Conservation (phyloP, 306 rosid species). For the Argentina anserina region DNA sequence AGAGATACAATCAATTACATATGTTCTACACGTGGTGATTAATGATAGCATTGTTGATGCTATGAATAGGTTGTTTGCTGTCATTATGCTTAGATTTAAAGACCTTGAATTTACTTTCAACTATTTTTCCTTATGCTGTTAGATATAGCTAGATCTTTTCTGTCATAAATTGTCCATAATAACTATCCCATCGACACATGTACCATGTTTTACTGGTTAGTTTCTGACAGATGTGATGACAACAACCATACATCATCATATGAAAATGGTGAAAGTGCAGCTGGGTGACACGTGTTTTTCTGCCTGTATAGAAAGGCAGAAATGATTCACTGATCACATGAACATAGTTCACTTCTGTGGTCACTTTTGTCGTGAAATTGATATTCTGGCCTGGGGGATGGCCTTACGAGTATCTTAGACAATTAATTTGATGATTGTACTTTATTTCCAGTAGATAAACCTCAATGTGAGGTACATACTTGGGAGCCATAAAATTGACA, state of each 20-base stretch:
- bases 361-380: too few relatives aligned
- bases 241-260: neutral
- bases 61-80: conserved; percentile 4
- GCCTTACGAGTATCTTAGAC: neutral
- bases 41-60: neutral
- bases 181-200: neutral
- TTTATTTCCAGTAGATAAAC: neutral
- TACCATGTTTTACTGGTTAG: neutral
- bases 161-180: neutral
- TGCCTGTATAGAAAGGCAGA: neutral
- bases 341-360: neutral
- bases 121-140: neutral
- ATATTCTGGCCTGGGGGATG: neutral
- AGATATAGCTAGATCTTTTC: neutral
- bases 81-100: neutral
- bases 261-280: neutral
- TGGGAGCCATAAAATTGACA: neutral
- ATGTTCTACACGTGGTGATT: neutral
- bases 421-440: neutral
- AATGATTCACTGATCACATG: neutral
- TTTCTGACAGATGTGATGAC: neutral
- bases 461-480: neutral
- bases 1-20: neutral
- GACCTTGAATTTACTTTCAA: neutral
- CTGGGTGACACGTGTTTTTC: neutral